Evolutionary conservation across 1,284 basidiomycete species (phyloP), one percentile per base, ranked within the genome.

Genomic region (Caloboletus firmus): DNA sequence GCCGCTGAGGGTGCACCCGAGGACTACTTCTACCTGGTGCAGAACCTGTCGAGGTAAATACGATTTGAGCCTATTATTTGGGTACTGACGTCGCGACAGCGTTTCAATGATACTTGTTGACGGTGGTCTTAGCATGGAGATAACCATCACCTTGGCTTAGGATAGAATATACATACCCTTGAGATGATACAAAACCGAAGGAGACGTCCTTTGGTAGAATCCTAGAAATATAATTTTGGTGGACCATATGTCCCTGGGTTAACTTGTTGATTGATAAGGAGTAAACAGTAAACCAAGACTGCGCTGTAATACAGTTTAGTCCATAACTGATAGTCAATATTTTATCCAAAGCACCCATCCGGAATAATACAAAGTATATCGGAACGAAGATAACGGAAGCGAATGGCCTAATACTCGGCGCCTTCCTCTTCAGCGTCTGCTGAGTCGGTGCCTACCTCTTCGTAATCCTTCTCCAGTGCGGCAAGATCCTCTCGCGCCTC

Each of bases 401-500:
- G 43, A 45, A 47, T 31, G 39, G 49, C 59, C 64, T 82, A 91
- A 75, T 91, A 91, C 70, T 90, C 88, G 66, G 80, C 55, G 18
- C 64, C 86, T 73, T 90, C 80, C 64, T 82, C 92, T 72, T 93
- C 93, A 58, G 76, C 84, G 63, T 93, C 93, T 56, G 85, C 89
- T 34, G 90, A 93, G 78, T 96, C 93, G 58, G 89, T 90, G 65
- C 93, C 94, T 66, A 97, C 95, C 76, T 95, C 93, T 74, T 95
- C 92, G 71, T 95, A 96, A 70, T 95, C 93, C 79, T 96, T 96
- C 77, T 98, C 95, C 60, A 98, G 84, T 1, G 95, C 95, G 45
- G 95, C 95, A 57, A 98, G 85, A 76, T 98, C 95, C 75, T 98
- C 95, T 66, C 95, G 91, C 22, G 95, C 95, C 79, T 98, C 95